Conservation (phyloP, 345 rosid genomes). For the Populus davidiana region DNA sequence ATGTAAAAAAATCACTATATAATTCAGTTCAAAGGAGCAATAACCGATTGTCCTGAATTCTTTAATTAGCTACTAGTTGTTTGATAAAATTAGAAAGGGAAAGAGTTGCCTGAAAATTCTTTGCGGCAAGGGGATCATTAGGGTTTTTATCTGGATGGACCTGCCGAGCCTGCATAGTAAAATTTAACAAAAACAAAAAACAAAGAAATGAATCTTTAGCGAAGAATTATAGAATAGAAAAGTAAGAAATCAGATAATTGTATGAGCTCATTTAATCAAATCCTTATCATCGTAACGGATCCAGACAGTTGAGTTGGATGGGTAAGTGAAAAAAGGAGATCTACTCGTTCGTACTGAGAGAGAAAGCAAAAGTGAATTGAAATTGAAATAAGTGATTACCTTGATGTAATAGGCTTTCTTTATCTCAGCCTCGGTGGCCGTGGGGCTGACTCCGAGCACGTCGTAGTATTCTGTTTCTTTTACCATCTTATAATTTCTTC, state of each 20-base stretch:
- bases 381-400: constrained; percentile 37
- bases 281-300: neutral
- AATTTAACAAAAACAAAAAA: neutral
- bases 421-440: constrained; percentile 89
- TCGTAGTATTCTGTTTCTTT: constrained; percentile 94
- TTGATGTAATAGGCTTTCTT: constrained; percentile 93
- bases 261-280: no score
- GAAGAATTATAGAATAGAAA: neutral
- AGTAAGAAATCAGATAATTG: neutral
- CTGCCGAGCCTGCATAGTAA: constrained; percentile 76
- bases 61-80: no score
- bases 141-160: constrained; percentile 98
- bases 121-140: constrained; percentile 84
- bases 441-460: constrained; percentile 85
- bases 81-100: neutral
- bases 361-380: neutral
- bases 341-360: neutral
- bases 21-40: no score
- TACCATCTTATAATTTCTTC: constrained; percentile 55
- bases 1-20: no score
- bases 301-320: neutral
- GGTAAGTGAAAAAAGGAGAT: neutral
- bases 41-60: no score
- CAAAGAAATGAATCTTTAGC: neutral
- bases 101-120: constrained; percentile 72